These are phyloP conservation scores for Castanopsis chinensis DNA, from an alignment of 306 rosid species.

Conservation along the genomic window DNA sequence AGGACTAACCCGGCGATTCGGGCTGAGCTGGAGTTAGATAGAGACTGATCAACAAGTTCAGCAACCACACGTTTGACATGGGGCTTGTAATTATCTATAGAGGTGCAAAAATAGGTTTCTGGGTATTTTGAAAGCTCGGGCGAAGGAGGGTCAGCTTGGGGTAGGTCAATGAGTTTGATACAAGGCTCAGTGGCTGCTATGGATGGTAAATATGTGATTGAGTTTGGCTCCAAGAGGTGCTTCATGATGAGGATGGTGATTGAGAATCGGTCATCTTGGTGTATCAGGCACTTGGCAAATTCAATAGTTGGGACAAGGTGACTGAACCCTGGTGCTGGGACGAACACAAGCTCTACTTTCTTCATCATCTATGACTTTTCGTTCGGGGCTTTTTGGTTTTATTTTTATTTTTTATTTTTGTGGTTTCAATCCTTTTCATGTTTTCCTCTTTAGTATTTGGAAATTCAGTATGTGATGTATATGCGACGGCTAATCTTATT, in stretches of 20 bases:
- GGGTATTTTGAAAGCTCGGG: conserved; percentile 24
- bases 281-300: conserved; percentile 48
- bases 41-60: not conserved
- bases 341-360: conserved; percentile 38
- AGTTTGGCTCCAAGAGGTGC: conserved; percentile 37
- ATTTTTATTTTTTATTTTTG: too few species aligned
- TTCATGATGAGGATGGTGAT: conserved; percentile 51
- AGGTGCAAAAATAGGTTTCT: conserved; percentile 22
- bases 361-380: not conserved
- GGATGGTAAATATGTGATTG: conserved; percentile 16
- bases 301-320: conserved; percentile 51
- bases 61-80: conserved; percentile 25
- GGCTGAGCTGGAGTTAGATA: not conserved
- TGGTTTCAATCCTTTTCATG: too few species aligned
- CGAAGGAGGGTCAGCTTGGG: conserved; percentile 31
- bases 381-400: too few species aligned
- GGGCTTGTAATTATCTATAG: conserved; percentile 30
- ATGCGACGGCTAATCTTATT: too few species aligned
- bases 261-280: conserved; percentile 39
- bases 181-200: conserved; percentile 16
- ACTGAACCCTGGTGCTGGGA: conserved; percentile 52
- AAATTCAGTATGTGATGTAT: too few species aligned
- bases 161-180: conserved; percentile 38
- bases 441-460: too few species aligned
- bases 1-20: conserved; percentile 41